Percentiles rank a stretch among this genome's conserved stretches.
Evolutionary conservation across 441 rosid genomes (phyloP).

Genomic region (Gossypium gossypioides): DNA sequence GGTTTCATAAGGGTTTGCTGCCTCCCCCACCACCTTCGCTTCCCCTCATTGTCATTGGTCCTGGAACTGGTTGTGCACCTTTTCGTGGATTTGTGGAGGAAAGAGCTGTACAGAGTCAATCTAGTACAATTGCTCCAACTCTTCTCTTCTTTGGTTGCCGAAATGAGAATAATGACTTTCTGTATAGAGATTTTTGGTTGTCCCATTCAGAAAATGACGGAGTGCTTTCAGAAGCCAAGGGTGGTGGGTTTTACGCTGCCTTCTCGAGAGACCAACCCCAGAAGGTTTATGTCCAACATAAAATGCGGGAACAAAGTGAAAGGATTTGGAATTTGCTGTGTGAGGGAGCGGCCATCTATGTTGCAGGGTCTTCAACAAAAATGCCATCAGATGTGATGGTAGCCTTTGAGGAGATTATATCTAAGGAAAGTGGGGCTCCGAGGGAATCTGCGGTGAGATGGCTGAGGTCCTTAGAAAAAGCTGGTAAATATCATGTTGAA

Average conservation of each 20-base stretch:
- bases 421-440: conserved; percentile 52
- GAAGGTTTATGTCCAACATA: conserved; percentile 85
- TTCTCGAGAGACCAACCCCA: conserved; percentile 87
- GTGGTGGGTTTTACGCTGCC: conserved; percentile 73
- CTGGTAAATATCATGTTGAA: conserved; percentile 83
- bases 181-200: conserved; percentile 69
- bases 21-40: conserved; percentile 61
- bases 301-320: conserved; percentile 50
- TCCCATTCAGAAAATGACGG: conserved; percentile 41
- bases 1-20: conserved; percentile 72
- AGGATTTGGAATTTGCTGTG: conserved; percentile 53
- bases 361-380: conserved; percentile 89
- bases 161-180: conserved; percentile 61
- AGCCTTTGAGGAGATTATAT: conserved; percentile 59
- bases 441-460: conserved; percentile 46
- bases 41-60: conserved; percentile 77
- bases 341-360: conserved; percentile 57
- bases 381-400: conserved; percentile 78
- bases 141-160: conserved; percentile 81
- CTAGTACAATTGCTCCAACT: conserved; percentile 45
- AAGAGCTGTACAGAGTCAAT: conserved; percentile 49
- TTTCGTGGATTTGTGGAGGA: conserved; percentile 80
- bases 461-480: conserved; percentile 65
- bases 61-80: conserved; percentile 97
- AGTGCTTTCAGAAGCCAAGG: conserved; percentile 56